phyloP scores from a whole-genome alignment of 176 grass and related monocot genomes.

The Musa acuminata region DNA sequence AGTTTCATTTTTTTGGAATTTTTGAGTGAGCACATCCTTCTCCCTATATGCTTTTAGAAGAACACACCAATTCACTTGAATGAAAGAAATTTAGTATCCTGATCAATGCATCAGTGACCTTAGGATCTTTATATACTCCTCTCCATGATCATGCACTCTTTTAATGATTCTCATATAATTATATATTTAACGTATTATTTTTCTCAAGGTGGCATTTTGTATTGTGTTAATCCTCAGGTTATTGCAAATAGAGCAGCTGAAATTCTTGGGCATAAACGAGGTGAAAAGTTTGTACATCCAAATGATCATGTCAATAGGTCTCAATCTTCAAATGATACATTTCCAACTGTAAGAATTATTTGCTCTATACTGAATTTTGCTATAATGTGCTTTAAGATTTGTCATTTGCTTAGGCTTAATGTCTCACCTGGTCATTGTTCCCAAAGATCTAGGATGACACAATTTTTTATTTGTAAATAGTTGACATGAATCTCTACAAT shows the following conservation, averaged over 20 bases:
- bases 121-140: no score
- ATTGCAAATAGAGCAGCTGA: slow-evolving; percentile 96
- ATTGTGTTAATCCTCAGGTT: slow-evolving; percentile 37
- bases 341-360: slow-evolving; percentile 75
- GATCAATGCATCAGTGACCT: no score
- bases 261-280: slow-evolving; percentile 89
- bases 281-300: slow-evolving; percentile 85
- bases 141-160: not conserved
- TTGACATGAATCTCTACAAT: no score
- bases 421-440: not conserved
- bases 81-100: no score
- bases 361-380: not conserved
- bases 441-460: no score
- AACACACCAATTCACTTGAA: no score
- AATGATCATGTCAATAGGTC: slow-evolving; percentile 99
- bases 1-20: no score
- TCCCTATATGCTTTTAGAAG: no score
- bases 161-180: not conserved
- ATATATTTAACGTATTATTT: not conserved
- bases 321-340: slow-evolving; percentile 98
- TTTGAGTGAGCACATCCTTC: no score
- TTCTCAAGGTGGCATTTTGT: slow-evolving; percentile 18
- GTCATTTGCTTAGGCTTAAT: not conserved
- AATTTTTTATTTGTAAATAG: no score
- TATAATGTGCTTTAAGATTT: not conserved